A percentile compares a stretch with the other conserved stretches of the same genome.
These are phyloP conservation scores for Leucogyrophana mollusca DNA, from an alignment of 768 basidiomycete species.

Conservation along the genomic window DNA sequence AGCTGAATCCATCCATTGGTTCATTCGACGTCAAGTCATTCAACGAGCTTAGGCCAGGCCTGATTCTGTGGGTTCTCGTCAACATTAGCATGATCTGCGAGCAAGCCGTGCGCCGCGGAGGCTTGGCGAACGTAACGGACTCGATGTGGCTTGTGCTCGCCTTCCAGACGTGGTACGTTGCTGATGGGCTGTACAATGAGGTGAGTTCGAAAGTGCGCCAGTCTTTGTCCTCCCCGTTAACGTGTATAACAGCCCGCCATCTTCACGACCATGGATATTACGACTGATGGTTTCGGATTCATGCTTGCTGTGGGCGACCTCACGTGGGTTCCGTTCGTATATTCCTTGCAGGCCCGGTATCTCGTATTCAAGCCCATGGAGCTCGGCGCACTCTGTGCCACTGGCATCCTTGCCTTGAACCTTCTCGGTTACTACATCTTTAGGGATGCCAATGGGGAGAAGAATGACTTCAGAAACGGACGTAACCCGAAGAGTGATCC, in stretches of 20 bases:
- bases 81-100: slow-evolving; percentile 90
- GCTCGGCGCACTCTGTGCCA: slow-evolving; percentile 57
- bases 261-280: slow-evolving; percentile 97
- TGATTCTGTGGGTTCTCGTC: slow-evolving; percentile 88
- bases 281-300: slow-evolving; percentile 96
- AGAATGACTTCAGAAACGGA: slow-evolving; percentile 94
- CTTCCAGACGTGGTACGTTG: slow-evolving; percentile 87
- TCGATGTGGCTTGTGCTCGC: slow-evolving; percentile 87
- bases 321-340: slow-evolving; percentile 92
- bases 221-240: slow-evolving; percentile 11
- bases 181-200: slow-evolving; percentile 89
- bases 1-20: slow-evolving; percentile 86
- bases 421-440: slow-evolving; percentile 88
- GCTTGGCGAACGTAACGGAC: slow-evolving; percentile 67
- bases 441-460: slow-evolving; percentile 84
- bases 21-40: slow-evolving; percentile 71
- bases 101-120: slow-evolving; percentile 80
- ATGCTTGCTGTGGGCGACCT: slow-evolving; percentile 96
- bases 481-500: slow-evolving; percentile 90
- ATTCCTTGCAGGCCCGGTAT: slow-evolving; percentile 91
- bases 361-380: slow-evolving; percentile 87
- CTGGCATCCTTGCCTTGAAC: slow-evolving; percentile 63
- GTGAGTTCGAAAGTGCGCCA: slow-evolving; percentile 34
- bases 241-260: slow-evolving; percentile 62
- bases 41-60: slow-evolving; percentile 48